Base-by-base conservation (phyloP, 164 flowering plant species). In the Saururus chinensis region DNA sequence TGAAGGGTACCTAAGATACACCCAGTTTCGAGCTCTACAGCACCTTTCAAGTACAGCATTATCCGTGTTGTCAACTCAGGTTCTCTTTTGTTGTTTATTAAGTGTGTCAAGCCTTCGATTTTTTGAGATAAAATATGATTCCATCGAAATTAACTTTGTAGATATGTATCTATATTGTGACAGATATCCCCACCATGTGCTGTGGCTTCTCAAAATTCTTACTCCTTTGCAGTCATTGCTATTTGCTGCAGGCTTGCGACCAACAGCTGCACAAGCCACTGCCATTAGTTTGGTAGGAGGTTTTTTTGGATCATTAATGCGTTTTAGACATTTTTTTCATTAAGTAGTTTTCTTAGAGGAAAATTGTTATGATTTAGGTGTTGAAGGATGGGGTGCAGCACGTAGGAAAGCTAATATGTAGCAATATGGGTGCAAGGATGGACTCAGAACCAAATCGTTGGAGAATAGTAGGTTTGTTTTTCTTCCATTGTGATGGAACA, bases 211-310 rank as follows among this genome's bases (percentile, higher is more conserved):
- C 35, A 56, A 60, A 67, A 56, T 73, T 67, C 81, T 84, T 76
- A 81, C 66, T 70, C 75, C 73, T 82, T 66, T 85, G 80, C 92
- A 93, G 99, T 91, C 99, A 61, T 84, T 90, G 63, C 82, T 93
- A 66, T 84, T 85, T 84, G 99, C 99, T 83, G 99, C 99, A 76
- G 99, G 99, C 68, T 80, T 93, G 77, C 83, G 96, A 63, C 99
- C 99, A 55, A 93, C 97, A 14, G 96, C 97, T 60, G 99, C 97
- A 19, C 99, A 90, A 79, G 89, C 99, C 41, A 90, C 97, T 67
- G 97, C 73, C 53, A 93, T 83, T 4, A 87, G 99, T 70, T 93
- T 97, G 99, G 99, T 93, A 77, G 81, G 87, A 42, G 49, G 12
- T 42, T 42, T 10, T 10, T 30, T 30, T 30, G 37, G 17, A 42